Conservation (phyloP, 768 basidiomycete species). For the Atractiella rhizophila region DNA sequence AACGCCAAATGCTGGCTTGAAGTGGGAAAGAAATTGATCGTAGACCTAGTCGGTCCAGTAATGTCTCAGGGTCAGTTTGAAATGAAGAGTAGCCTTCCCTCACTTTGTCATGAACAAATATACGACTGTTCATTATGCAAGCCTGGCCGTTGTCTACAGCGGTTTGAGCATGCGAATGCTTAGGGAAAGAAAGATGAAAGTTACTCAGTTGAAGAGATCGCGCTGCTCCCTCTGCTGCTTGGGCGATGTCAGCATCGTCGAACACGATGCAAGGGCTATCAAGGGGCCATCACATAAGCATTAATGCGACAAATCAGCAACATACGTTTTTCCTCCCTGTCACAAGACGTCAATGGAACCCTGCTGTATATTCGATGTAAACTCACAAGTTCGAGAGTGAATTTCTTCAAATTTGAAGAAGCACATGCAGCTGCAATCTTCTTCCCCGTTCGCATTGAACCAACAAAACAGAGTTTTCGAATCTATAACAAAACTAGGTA, state of each 20-base stretch:
- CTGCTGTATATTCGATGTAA: not conserved
- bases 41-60: too few species aligned
- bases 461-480: slow-evolving; percentile 17
- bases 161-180: too few species aligned
- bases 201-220: too few species aligned
- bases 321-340: slow-evolving; percentile 18
- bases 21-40: too few species aligned
- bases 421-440: slow-evolving; percentile 13
- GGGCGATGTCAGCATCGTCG: not conserved
- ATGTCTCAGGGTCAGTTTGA: too few species aligned
- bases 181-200: too few species aligned
- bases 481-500: not conserved
- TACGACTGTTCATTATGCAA: slow-evolving; percentile 51
- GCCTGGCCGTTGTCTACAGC: slow-evolving; percentile 51
- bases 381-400: slow-evolving; percentile 15
- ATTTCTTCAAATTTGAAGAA: slow-evolving; percentile 15
- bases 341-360: not conserved
- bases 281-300: too few species aligned
- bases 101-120: slow-evolving; percentile 35
- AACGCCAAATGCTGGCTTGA: too few species aligned
- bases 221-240: not conserved
- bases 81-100: too few species aligned
- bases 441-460: slow-evolving; percentile 4
- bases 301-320: too few species aligned
- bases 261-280: not conserved